These are phyloP conservation scores for Pythium brachiatum DNA, from an alignment of 352 stramenopile species.

Conservation along the genomic window DNA sequence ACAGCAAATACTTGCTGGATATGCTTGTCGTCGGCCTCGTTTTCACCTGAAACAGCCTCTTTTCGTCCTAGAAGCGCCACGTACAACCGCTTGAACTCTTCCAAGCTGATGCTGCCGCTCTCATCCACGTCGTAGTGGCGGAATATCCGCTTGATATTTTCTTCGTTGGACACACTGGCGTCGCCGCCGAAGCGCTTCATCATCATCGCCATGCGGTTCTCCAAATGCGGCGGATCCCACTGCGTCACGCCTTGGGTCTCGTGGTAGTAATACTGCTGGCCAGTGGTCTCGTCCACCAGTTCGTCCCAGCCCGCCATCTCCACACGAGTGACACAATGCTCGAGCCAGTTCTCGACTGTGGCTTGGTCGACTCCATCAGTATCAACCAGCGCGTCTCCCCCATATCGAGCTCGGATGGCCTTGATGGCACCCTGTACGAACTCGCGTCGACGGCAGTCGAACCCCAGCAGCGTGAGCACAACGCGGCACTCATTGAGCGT, in stretches of 20 bases:
- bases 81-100: constrained; percentile 61
- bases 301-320: constrained; percentile 62
- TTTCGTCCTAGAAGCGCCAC: constrained; percentile 38
- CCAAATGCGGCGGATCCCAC: constrained; percentile 63
- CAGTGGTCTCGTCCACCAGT: constrained; percentile 31
- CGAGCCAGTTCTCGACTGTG: constrained; percentile 37
- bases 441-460: constrained; percentile 29
- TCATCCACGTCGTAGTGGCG: constrained; percentile 66
- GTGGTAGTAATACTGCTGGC: constrained; percentile 66
- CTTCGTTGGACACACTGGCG: constrained; percentile 31
- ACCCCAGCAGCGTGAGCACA: constrained; percentile 34
- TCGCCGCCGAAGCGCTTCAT: constrained; percentile 40
- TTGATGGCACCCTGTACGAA: constrained; percentile 34
- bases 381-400: neutral
- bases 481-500: constrained; percentile 26
- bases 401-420: constrained; percentile 30
- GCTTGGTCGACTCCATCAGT: constrained; percentile 24
- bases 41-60: constrained; percentile 21
- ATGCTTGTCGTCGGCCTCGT: constrained; percentile 29
- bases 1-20: constrained; percentile 55
- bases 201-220: constrained; percentile 47
- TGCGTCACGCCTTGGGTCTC: constrained; percentile 50
- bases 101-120: constrained; percentile 52
- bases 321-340: constrained; percentile 41
- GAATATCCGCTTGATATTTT: constrained; percentile 67